Evolutionary conservation across 129 eudicot species (phyloP), one percentile per base, ranked within the genome.

Genomic region (Tanacetum coccineum): DNA sequence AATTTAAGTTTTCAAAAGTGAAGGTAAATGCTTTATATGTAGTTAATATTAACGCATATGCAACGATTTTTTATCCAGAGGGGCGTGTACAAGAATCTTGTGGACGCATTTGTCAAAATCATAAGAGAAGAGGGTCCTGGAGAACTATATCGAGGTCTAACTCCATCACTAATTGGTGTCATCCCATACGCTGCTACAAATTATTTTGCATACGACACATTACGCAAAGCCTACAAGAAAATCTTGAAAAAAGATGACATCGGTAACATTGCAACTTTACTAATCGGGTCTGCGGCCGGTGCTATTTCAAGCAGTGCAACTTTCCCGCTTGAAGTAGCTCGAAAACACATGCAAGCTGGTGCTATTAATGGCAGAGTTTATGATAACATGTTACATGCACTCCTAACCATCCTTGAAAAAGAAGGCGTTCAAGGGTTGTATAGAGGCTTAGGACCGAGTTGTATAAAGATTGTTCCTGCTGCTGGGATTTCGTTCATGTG

Each of bases 401-500:
- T 91, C 26, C 82, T 80, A 5, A 62, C 81, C 51, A 87, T 91
- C 55, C 84, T 91, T 30, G 97, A 91, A 52, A 78, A 75, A 13
- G 96, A 91, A 64, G 97, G 97, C 6, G 53, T 91, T 25, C 70
- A 58, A 15, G 97, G 97, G 61, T 45, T 87, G 79, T 91, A 91
- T 15, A 83, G 74, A 28, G 96, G 94, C 67, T 90, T 91, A 9
- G 97, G 97, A 0, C 97, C 97, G 20, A 91, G 97, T 56, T 91
- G 97, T 44, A 30, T 91, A 76, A 91, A 91, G 51, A 56, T 91
- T 57, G 88, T 91, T 55, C 96, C 97, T 25, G 97, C 97, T 32
- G 97, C 97, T 2, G 96, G 97, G 73, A 91, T 91, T 45, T 91
- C 97, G 14, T 87, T 91, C 79, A 85, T 91, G 97, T 91, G 97